Conservation (phyloP, 2,329 filamentous ascomycete genomes). For the Harringtonia lauricola region DNA sequence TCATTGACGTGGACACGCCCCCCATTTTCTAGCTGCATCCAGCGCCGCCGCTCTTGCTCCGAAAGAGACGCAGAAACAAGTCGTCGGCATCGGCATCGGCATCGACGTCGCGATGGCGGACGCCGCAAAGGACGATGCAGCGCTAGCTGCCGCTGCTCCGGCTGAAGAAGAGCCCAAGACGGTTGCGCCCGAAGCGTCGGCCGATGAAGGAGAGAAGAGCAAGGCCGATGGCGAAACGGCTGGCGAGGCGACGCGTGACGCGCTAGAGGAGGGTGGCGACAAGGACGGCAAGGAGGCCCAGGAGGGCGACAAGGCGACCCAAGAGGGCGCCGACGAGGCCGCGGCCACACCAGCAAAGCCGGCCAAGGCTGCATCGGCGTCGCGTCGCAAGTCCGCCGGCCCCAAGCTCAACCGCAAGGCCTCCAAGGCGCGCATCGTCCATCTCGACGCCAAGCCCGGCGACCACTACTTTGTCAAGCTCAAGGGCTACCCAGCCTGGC, state of each 20-base stretch:
- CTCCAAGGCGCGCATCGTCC: constrained; percentile 58
- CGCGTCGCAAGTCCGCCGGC: constrained; percentile 62
- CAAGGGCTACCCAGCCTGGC: constrained; percentile 92
- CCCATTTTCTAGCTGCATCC: too few relatives aligned
- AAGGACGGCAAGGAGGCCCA: constrained; percentile 12
- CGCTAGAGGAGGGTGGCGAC: constrained; percentile 10
- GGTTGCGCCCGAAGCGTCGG: background rate
- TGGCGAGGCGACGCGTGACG: background rate
- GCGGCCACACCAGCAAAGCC: constrained; percentile 23
- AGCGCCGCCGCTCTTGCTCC: too few relatives aligned
- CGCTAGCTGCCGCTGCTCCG: constrained; percentile 1
- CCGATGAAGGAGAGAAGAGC: background rate
- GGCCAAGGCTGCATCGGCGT: constrained; percentile 27
- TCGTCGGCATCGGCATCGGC: too few relatives aligned
- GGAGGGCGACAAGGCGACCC: constrained; percentile 24
- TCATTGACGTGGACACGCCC: too few relatives aligned
- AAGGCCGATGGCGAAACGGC: background rate
- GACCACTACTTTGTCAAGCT: constrained; percentile 88
- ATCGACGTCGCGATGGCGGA: constrained; percentile 7
- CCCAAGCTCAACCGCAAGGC: constrained; percentile 84
- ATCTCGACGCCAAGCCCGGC: constrained; percentile 76
- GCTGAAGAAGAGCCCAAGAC: constrained; percentile 5
- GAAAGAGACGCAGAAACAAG: too few relatives aligned
- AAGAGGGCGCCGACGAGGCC: constrained; percentile 58
- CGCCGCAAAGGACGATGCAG: constrained; percentile 7